Percentiles rank a stretch among this genome's conserved stretches.
phyloP scores from a whole-genome alignment of 2,329 filamentous ascomycete species.

The Plenodomus lindquistii region DNA sequence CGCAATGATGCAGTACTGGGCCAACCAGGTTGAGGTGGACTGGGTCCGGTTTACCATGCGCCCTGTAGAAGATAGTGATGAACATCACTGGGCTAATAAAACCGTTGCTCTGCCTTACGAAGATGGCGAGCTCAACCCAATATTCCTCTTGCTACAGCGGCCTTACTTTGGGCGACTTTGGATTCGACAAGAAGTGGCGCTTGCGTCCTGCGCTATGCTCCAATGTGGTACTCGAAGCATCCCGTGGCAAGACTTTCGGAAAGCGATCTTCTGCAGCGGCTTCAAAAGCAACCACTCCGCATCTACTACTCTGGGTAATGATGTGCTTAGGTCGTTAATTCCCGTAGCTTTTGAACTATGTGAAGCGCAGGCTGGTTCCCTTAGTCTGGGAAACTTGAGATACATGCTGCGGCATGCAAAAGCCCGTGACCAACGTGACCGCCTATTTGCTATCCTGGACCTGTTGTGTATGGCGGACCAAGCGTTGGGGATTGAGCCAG shows the following conservation, averaged over 20 bases:
- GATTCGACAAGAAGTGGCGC: conserved; percentile 7
- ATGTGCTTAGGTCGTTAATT: not conserved
- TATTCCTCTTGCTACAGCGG: not conserved
- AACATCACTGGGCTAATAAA: not conserved
- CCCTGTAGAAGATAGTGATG: not conserved
- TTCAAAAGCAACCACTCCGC: not conserved
- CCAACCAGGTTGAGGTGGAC: not conserved
- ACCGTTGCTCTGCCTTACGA: not conserved
- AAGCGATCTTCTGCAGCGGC: not conserved
- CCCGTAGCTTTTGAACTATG: not conserved
- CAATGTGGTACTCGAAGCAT: conserved; percentile 2
- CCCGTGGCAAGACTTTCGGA: not conserved
- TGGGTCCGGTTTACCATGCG: not conserved
- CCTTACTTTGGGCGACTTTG: conserved; percentile 7
- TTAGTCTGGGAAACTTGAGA: not conserved
- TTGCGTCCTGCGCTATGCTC: not conserved
- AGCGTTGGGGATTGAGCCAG: not conserved
- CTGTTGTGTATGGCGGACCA: not conserved
- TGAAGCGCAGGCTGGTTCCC: not conserved
- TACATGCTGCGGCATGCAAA: not conserved
- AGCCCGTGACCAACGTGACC: conserved; percentile 5
- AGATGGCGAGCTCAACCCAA: not conserved
- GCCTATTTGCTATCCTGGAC: not conserved
- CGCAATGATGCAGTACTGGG: not conserved
- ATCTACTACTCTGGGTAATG: not conserved